Percentiles rank a stretch among this genome's conserved stretches.
Conservation (phyloP, 371 early-diverging fungal genomes). For the Circinella minor region DNA sequence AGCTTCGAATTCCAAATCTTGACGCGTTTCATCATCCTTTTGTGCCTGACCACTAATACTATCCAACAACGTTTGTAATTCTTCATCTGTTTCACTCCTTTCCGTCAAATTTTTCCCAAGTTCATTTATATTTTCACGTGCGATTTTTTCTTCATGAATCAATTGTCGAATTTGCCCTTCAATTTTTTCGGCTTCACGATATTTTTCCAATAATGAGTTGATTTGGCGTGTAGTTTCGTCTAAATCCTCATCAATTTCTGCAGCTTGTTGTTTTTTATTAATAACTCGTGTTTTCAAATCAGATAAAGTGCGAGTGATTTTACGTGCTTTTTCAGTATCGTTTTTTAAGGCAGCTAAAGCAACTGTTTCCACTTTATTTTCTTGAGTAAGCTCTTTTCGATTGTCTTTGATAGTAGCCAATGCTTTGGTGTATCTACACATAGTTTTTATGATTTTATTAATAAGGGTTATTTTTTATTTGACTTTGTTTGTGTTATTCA, state of each 20-base stretch:
- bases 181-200: conserved; percentile 39
- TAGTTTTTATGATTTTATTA: background rate
- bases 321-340: conserved; percentile 77
- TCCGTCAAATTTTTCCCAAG: conserved; percentile 50
- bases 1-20: conserved; percentile 20
- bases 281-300: conserved; percentile 39
- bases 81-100: conserved; percentile 57
- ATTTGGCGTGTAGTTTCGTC: conserved; percentile 41
- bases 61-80: conserved; percentile 51
- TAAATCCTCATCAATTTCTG: conserved; percentile 48
- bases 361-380: conserved; percentile 70
- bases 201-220: conserved; percentile 39
- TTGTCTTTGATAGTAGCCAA: conserved; percentile 82
- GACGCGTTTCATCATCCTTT: conserved; percentile 20
- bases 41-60: conserved; percentile 13
- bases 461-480: background rate
- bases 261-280: conserved; percentile 41
- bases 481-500: background rate
- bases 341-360: conserved; percentile 71
- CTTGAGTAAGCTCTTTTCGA: conserved; percentile 72
- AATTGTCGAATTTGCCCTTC: conserved; percentile 34
- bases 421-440: conserved; percentile 86
- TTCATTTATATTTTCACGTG: conserved; percentile 47
- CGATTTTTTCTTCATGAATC: conserved; percentile 41
- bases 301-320: conserved; percentile 45